Evolutionary conservation across 1,284 basidiomycete species (phyloP), one percentile per base, ranked within the genome.

Genomic region (Stygiomarasmius scandens): DNA sequence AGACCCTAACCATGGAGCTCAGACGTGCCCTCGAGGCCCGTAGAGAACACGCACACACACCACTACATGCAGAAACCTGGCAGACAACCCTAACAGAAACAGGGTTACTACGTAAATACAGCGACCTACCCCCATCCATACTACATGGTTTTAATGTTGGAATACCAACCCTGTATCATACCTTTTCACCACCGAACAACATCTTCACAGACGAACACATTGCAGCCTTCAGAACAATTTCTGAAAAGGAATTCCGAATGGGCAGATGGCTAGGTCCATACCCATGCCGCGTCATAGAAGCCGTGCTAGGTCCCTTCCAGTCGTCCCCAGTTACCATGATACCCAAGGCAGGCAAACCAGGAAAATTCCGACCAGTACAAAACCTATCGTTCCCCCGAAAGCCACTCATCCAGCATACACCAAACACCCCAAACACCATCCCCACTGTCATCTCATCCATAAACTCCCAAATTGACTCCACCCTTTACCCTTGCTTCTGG

Each of bases 251-350:
- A 46, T 32, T 50, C 1, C 11, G 0, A 24, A 6, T 29, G 10
- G 12, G 44, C 11, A 25, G 12, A 11, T 56, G 55, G 55, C 49
- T 51, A n/a, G 55, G 61, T n/a, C 63, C 60, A 4, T 54, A 54
- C 20, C 48, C 60, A 2, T 44, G 24, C 1, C 9, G n/a, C 3
- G 34, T 32, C 16, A 43, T 64, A 16, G 63, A 65, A 52, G 20
- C 9, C 11, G 36, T 59, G 23, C 53, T 65, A 11, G 59, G 65
- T 0, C 64, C 61, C 9, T 67, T 67, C 51, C 65, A 65, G 34
- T 52, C 65, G 0, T 66, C 66, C 2, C 66, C 66, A 0, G 36
- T 66, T 38, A 55, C 49, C 14, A 59, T 66, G 27, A 62, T 66
- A 1, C 65, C 62, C 0, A 67, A 67, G 51, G 36, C 64, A 2